Percentiles rank a stretch among this genome's conserved stretches.
These are phyloP conservation scores for Calcarisporium arbuscula DNA, from an alignment of 2,329 filamentous ascomycete species.

Conservation along the genomic window DNA sequence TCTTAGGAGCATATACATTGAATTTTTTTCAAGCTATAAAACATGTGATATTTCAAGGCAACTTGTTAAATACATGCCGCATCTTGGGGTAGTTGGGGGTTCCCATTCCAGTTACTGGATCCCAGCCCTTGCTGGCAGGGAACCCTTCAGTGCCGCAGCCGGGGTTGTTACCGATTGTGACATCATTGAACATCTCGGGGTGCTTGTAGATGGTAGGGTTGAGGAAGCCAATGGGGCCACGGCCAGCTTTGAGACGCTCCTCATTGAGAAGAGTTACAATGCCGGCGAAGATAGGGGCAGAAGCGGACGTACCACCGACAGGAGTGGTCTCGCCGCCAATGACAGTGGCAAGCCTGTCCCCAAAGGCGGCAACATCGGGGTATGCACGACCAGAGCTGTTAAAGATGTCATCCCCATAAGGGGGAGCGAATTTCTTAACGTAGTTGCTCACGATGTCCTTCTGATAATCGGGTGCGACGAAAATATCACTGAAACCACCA, in stretches of 20 bases:
- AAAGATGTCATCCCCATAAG: background rate
- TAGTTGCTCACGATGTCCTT: conserved; percentile 13
- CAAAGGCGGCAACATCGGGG: conserved; percentile 21
- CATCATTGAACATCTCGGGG: conserved; percentile 4
- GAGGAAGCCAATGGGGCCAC: conserved; percentile 30
- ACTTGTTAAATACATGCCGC: conserved; percentile 6
- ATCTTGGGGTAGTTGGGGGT: conserved; percentile 9
- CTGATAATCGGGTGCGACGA: conserved; percentile 40
- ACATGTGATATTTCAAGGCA: too few relatives aligned
- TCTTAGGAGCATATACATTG: too few relatives aligned
- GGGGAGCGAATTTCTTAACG: background rate
- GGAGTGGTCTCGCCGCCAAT: too few relatives aligned
- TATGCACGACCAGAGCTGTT: background rate
- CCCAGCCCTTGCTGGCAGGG: conserved; percentile 12
- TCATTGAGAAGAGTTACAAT: conserved; percentile 15
- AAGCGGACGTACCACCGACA: conserved; percentile 12
- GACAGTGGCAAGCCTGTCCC: conserved; percentile 40
- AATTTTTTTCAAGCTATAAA: too few relatives aligned
- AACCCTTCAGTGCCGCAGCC: conserved; percentile 25
- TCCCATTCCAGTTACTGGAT: conserved; percentile 9
- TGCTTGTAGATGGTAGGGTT: conserved; percentile 7
- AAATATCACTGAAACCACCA: conserved; percentile 44
- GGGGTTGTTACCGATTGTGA: conserved; percentile 16
- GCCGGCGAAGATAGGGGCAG: conserved; percentile 12
- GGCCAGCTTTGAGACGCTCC: conserved; percentile 20